Base-by-base conservation (phyloP, 306 rosid species). In the Vigna hirtella region DNA sequence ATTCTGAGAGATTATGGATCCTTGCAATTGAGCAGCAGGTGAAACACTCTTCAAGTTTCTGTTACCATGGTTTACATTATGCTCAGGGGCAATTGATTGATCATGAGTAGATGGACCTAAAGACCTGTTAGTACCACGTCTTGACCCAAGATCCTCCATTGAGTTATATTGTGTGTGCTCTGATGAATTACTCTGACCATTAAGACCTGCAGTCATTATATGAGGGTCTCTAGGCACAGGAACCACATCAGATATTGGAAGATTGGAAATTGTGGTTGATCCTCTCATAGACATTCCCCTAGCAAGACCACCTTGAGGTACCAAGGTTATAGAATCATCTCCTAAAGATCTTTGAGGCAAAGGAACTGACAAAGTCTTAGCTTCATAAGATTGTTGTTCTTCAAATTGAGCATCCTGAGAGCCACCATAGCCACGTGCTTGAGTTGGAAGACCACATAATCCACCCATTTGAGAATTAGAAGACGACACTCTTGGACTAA, bases 261-360 rank as follows among this genome's bases (percentile, higher is more conserved):
- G 52, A 75, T 83, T 45, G 17, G 93, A 68, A 75, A 87, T 70
- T 58, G 89, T 73, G 26, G 89, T 84, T 51, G 96, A 79, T 72
- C 98, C 99, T 84, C 97, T 91, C 18, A 52, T 79, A 76, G 98
- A 90, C 98, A 96, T 96, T 83, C 97, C 99, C 87, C 90, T 85
- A 12, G 92, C 99, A 73, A 96, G 96, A 79, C 99, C 96, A 81
- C 97, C 98, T 67, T 93, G 97, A 63, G 99, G 99, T 14, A 90
- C 99, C 87, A 96, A 79, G 56, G 89, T 86, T 67, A 91, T 90
- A 59, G 98, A 90, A 40, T 90, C 89, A 59, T 89, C 96, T 64
- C 87, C 94, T 1, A 75, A 18, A 38, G 93, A 79, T 77, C 91
- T 88, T 30, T 89, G 97, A 65, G 91, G 80, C 77, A 89, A 73